Evolutionary conservation across 1,284 basidiomycete species (phyloP), one percentile per base, ranked within the genome.

Genomic region (Apiotrichum sp.): DNA sequence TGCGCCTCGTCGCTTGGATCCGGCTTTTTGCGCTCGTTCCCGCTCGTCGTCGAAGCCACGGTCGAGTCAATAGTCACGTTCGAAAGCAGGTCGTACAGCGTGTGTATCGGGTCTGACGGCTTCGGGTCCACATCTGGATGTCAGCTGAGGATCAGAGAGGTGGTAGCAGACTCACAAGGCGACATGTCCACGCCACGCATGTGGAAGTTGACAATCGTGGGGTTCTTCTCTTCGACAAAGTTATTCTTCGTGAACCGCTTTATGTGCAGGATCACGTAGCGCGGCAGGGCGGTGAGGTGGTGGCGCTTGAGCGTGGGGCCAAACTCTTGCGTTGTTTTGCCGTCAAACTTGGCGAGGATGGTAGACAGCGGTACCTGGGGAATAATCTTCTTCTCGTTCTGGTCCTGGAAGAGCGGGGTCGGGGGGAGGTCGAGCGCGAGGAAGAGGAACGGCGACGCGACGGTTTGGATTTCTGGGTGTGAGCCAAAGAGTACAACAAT

Each of bases 181-280:
- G 78, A 79, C 74, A 98, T 86, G 75, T 98, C 93, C 22, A 98
- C 82, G 0, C 93, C 93, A 56, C 89, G 84, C 45, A 97, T 81
- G 10, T 93, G 93, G 70, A 97, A 98, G 70, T 96, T 98, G 65
- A 99, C 89, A 59, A 98, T 93, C 1, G 96, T 99, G 3, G 93
- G 93, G 70, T 99, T 98, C 75, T 97, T 95, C 76, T 98, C 95
- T 75, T 98, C 95, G 1, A 97, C 91, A 69, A 99, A 98, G 52
- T 83, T 83, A 75, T 98, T 99, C 74, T 91, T 96, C n/a, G 91
- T 96, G 77, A 98, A 99, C 35, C 96, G 85, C 71, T 95, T 98
- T 80, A 89, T 95, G 73, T 97, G 91, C 31, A 98, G 79, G 65
- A 98, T 89, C 64, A 99, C 85, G 72, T 93, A 98, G 43, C 83